Conservation (phyloP, 208 protist species). For the Leishmania gerbilli region DNA sequence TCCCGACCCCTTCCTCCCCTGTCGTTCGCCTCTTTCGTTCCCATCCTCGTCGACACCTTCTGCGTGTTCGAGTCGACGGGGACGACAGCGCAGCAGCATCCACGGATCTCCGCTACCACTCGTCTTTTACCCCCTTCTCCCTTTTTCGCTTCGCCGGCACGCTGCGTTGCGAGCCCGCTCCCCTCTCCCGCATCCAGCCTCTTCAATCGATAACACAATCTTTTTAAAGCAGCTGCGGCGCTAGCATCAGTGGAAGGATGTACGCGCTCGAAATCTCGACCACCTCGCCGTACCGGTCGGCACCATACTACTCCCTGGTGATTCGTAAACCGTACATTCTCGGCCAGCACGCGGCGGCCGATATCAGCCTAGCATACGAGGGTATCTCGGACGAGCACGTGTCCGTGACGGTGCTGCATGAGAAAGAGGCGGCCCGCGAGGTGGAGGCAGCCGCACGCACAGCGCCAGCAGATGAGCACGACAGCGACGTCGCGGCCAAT, state of each 20-base stretch:
- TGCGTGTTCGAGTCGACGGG: neutral
- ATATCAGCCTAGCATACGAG: conserved; percentile 41
- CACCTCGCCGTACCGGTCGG: conserved; percentile 41
- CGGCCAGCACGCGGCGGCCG: conserved; percentile 35
- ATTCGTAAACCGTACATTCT: conserved; percentile 75
- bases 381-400: conserved; percentile 58
- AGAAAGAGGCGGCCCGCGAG: conserved; percentile 41
- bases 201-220: no score
- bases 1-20: neutral
- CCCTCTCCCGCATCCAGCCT: neutral
- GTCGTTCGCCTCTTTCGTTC: neutral
- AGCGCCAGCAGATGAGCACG: conserved; percentile 1
- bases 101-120: neutral
- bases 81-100: neutral
- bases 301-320: conserved; percentile 82
- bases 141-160: neutral
- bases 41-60: neutral
- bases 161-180: neutral
- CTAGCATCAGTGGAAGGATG: conserved; percentile 32
- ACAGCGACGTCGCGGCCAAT: neutral
- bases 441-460: conserved; percentile 5
- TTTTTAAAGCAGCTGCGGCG: neutral
- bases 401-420: conserved; percentile 60
- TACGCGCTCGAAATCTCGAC: conserved; percentile 69
- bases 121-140: neutral